Base-by-base conservation (phyloP, 2,329 filamentous ascomycete species). In the Colletotrichum australisinense region DNA sequence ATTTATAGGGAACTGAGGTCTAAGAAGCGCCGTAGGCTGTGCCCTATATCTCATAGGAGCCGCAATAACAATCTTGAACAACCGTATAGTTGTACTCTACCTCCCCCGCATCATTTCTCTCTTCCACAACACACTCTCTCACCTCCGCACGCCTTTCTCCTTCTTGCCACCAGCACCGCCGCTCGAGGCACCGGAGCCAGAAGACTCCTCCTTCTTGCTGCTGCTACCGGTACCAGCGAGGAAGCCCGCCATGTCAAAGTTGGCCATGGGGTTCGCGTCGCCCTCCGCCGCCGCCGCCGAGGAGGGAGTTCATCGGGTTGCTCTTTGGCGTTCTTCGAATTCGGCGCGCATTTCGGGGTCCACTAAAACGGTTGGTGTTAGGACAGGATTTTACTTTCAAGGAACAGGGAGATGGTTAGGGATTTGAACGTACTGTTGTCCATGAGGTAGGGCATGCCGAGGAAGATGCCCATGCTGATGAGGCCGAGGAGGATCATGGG, bases 401-500 rank as follows among this genome's bases (percentile, higher is more conserved):
- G 7, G 49, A 35, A 35, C 32, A 8, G 7, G 16, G 38, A 19
- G n/a, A 49, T 24, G 5, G 49, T 30, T 28, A 2, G 38, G 67
- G 64, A 9, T 65, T 19, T 62, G 32, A 28, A 89, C 94, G 75
- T 90, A 98, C 95, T 98, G 81, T 97, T 98, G 64, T 98, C 95
- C 86, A 98, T 92, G 69, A 99, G 83, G 83, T 98, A 97, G 16
- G 97, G 97, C 93, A 98, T 94, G 76, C 95, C 95, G 78, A 98
- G 89, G 75, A 98, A 95, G 76, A 98, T 86, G 5, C 86, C 92
- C 86, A 98, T 91, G 74, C 93, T 95, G 52, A 97, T 91, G 42
- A 97, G 84, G 5, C 93, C 95, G 86, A 99, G 93, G 74, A 99
- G 88, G 76, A 98, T 98, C 95, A 98, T 98, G 4, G 97, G 97